Conservation (phyloP, 768 basidiomycete genomes). For the Hydnum rufescens region DNA sequence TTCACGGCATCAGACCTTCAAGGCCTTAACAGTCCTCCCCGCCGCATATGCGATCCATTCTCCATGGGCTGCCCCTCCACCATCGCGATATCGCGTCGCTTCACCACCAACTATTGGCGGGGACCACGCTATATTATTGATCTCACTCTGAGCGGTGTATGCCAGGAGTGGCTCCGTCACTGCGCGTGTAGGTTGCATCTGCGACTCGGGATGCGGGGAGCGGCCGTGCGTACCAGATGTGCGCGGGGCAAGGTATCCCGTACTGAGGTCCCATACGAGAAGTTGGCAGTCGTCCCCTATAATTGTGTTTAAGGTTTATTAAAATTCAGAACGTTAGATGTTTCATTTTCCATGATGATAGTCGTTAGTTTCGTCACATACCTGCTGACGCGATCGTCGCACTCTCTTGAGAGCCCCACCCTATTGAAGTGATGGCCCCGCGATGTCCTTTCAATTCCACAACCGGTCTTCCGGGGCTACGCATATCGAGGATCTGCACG, state of each 20-base stretch:
- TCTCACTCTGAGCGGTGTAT: constrained; percentile 56
- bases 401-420: constrained; percentile 73
- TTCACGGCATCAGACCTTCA: constrained; percentile 50
- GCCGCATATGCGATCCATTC: constrained; percentile 78
- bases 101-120: constrained; percentile 56
- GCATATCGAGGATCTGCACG: constrained; percentile 90
- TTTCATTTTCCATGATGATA: background rate
- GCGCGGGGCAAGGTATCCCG: constrained; percentile 48
- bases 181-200: constrained; percentile 18
- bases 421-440: constrained; percentile 64
- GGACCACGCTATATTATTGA: constrained; percentile 80
- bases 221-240: constrained; percentile 26
- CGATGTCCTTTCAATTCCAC: constrained; percentile 77
- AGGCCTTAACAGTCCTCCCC: constrained; percentile 61
- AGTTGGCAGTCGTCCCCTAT: constrained; percentile 86
- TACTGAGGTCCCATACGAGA: constrained; percentile 75
- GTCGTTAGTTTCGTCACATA: constrained; percentile 18
- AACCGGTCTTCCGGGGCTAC: constrained; percentile 87
- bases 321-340: background rate
- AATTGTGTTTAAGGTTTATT: constrained; percentile 1
- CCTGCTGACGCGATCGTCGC: constrained; percentile 78
- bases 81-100: constrained; percentile 34
- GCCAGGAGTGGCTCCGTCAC: constrained; percentile 67
- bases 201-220: constrained; percentile 2
- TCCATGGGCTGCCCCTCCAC: constrained; percentile 51